phyloP scores from a whole-genome alignment of 2,329 filamentous ascomycete genomes.

The Beauveria sp. region DNA sequence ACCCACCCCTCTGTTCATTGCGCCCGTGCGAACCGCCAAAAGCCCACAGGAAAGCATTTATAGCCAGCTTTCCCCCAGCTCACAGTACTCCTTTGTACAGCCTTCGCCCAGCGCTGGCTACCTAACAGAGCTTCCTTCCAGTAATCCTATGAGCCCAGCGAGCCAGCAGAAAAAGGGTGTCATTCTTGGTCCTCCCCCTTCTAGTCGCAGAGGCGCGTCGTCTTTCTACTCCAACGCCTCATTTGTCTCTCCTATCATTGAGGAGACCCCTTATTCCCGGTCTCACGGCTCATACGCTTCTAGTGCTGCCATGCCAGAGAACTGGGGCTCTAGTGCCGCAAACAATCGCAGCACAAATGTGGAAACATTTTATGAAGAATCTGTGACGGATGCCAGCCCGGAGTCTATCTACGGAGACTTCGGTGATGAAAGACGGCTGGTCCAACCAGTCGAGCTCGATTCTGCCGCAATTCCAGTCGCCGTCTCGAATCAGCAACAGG shows the following conservation, averaged over 20 bases:
- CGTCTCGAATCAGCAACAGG: neutral
- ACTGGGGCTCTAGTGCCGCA: conserved; percentile 46
- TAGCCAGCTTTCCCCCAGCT: neutral
- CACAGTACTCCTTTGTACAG: conserved; percentile 21
- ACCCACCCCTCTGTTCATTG: conserved; percentile 42
- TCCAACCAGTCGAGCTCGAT: conserved; percentile 16
- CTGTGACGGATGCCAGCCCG: conserved; percentile 36
- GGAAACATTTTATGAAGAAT: conserved; percentile 45
- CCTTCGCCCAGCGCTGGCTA: conserved; percentile 37
- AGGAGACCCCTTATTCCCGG: conserved; percentile 53
- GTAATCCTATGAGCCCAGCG: conserved; percentile 22
- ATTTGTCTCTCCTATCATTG: conserved; percentile 67
- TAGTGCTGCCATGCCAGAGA: conserved; percentile 63
- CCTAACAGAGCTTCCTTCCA: conserved; percentile 52
- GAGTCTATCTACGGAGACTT: conserved; percentile 37
- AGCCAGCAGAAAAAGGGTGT: conserved; percentile 38
- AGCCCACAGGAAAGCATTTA: conserved; percentile 24
- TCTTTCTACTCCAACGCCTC: conserved; percentile 60
- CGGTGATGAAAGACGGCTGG: conserved; percentile 47
- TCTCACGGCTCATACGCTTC: conserved; percentile 62
- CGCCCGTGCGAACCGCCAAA: conserved; percentile 25
- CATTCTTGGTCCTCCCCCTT: conserved; percentile 53
- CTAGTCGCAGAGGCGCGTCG: conserved; percentile 51
- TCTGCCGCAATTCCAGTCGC: conserved; percentile 11
- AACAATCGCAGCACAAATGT: conserved; percentile 35